These are phyloP conservation scores for Dittrichia graveolens DNA, from an alignment of 129 eudicot genomes.

Conservation along the genomic window DNA sequence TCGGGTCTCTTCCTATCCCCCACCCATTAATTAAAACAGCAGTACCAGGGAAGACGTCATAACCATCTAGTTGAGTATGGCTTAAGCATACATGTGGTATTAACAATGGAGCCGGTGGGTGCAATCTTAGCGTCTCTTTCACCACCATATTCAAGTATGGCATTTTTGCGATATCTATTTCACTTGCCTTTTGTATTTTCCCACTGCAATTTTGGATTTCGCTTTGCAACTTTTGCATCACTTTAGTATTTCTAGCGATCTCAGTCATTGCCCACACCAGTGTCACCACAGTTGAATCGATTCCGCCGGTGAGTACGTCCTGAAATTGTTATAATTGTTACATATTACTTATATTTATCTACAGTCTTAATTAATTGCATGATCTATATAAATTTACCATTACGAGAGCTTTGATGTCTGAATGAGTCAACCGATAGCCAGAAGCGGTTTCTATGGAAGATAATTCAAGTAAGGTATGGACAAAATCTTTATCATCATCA, in stretches of 20 bases:
- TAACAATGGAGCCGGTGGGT: slow-evolving; percentile 34
- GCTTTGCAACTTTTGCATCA: slow-evolving; percentile 34
- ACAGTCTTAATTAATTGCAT: not conserved
- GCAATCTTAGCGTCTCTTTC: slow-evolving; percentile 41
- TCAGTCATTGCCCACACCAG: slow-evolving; percentile 43
- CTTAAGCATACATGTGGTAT: slow-evolving; percentile 29
- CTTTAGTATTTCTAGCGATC: slow-evolving; percentile 29
- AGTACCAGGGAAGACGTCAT: slow-evolving; percentile 28
- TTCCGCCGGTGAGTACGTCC: slow-evolving; percentile 34
- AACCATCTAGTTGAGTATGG: slow-evolving; percentile 17
- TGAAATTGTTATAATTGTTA: not conserved
- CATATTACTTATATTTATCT: not conserved
- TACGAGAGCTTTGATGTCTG: slow-evolving; percentile 18
- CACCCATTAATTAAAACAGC: slow-evolving; percentile 34
- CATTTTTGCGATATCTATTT: slow-evolving; percentile 18
- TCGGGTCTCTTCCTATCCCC: slow-evolving; percentile 40
- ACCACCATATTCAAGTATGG: slow-evolving; percentile 40
- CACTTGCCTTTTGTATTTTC: not conserved
- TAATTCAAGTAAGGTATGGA: slow-evolving; percentile 5
- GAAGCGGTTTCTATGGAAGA: slow-evolving; percentile 4
- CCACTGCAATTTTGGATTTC: slow-evolving; percentile 26
- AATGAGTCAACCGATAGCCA: not conserved
- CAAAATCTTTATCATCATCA: slow-evolving; percentile 16
- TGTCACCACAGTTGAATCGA: slow-evolving; percentile 15
- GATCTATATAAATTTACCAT: not conserved